A percentile compares a stretch with the other conserved stretches of the same genome.
Evolutionary conservation across 1,284 basidiomycete species (phyloP).

Genomic region (Tremellales sp.): DNA sequence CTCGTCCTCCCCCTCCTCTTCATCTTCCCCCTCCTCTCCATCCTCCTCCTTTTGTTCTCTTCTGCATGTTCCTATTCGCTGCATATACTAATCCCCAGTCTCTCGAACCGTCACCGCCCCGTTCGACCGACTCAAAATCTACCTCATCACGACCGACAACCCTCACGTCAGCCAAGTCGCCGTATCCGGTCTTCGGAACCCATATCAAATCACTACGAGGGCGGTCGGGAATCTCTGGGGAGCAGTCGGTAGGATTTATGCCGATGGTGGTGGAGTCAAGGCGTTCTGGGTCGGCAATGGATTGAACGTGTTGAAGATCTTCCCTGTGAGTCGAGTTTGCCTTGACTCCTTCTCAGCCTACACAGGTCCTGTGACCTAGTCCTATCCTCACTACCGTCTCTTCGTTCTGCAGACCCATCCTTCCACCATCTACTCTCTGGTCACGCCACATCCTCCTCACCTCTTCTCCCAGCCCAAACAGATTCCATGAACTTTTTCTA

Average conservation of each 20-base stretch:
- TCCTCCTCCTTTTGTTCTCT: too few relatives aligned
- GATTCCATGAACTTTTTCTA: too few relatives aligned
- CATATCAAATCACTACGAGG: slow-evolving; percentile 23
- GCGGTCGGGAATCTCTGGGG: slow-evolving; percentile 66
- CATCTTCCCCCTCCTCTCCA: too few relatives aligned
- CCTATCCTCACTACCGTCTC: too few relatives aligned
- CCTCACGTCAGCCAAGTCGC: slow-evolving; percentile 23
- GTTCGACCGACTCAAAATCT: slow-evolving; percentile 95
- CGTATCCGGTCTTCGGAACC: slow-evolving; percentile 11
- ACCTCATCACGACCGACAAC: slow-evolving; percentile 75
- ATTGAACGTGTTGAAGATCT: slow-evolving; percentile 71
- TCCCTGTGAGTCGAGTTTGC: slow-evolving; percentile 56
- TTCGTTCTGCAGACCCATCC: too few relatives aligned
- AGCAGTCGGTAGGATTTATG: slow-evolving; percentile 75
- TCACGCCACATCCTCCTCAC: neutral
- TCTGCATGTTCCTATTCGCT: too few relatives aligned
- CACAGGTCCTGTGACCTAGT: too few relatives aligned
- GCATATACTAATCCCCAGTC: slow-evolving; percentile 61
- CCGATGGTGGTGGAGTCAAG: slow-evolving; percentile 73
- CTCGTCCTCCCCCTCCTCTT: too few relatives aligned
- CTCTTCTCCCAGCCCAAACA: neutral
- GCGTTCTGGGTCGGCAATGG: slow-evolving; percentile 84
- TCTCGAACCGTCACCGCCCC: slow-evolving; percentile 95
- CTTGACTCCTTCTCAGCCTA: too few relatives aligned
- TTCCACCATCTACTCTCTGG: neutral